A percentile compares a stretch with the other conserved stretches of the same genome.
These are phyloP conservation scores for Amaranthus tricolor DNA, from an alignment of 179 eudicot species.

Conservation along the genomic window DNA sequence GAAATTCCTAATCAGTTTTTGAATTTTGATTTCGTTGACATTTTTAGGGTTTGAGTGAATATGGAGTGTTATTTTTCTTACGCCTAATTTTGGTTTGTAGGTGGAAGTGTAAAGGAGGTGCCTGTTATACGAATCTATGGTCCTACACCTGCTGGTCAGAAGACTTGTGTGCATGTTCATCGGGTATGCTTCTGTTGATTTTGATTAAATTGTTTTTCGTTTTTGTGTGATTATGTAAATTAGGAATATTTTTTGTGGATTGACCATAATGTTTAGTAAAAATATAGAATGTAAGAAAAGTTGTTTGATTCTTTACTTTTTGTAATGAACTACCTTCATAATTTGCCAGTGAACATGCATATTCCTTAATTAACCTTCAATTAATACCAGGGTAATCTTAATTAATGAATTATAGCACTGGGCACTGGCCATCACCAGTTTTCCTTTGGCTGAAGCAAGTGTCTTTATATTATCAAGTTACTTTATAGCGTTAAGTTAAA, in stretches of 20 bases:
- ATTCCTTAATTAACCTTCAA: neutral
- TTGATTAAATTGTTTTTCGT: neutral
- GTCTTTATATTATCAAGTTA: neutral
- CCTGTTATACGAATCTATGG: conserved; percentile 92
- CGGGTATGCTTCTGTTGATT: conserved; percentile 43
- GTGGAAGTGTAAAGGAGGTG: conserved; percentile 82
- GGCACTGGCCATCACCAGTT: neutral
- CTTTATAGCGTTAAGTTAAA: neutral
- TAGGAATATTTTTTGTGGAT: too few species aligned
- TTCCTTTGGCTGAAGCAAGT: neutral
- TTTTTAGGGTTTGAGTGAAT: conserved; percentile 19
- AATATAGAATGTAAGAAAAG: neutral
- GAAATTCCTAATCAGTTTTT: conserved; percentile 12
- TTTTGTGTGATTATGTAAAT: neutral
- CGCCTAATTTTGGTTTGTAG: conserved; percentile 31
- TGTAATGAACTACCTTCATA: neutral
- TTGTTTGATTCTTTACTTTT: neutral
- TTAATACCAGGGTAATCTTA: neutral
- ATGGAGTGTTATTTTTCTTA: neutral
- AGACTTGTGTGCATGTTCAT: conserved; percentile 86
- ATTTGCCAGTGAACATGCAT: neutral
- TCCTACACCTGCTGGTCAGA: conserved; percentile 87
- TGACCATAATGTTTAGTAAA: neutral
- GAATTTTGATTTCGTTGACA: neutral
- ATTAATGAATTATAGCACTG: neutral